A percentile compares a stretch with the other conserved stretches of the same genome.
Evolutionary conservation across 768 basidiomycete species (phyloP).

Genomic region (Podaxis sp.): DNA sequence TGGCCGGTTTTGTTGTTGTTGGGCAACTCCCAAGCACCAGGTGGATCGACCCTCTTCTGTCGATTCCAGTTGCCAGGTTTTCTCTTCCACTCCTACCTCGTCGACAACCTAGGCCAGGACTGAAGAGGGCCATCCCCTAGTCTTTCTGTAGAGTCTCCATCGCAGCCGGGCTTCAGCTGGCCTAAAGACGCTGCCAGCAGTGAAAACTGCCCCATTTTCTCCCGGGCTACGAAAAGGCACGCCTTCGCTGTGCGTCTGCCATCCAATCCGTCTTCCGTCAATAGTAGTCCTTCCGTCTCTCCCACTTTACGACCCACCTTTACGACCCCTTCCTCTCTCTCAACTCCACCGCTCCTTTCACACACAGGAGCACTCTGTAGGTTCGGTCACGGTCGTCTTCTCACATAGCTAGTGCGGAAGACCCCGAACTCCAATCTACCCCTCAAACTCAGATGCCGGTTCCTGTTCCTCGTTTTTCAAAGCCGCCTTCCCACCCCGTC

Average conservation of each 20-base stretch:
- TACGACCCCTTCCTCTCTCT: slow-evolving; percentile 57
- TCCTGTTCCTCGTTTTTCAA: slow-evolving; percentile 67
- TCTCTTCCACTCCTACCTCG: slow-evolving; percentile 29
- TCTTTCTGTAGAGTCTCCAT: slow-evolving; percentile 22
- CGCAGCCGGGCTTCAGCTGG: slow-evolving; percentile 31
- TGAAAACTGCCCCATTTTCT: slow-evolving; percentile 28
- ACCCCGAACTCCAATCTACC: slow-evolving; percentile 41
- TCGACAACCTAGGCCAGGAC: slow-evolving; percentile 42
- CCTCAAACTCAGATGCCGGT: slow-evolving; percentile 77
- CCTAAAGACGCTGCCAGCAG: slow-evolving; percentile 16
- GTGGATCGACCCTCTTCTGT: slow-evolving; percentile 52
- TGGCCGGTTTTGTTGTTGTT: slow-evolving; percentile 23
- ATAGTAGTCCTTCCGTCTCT: slow-evolving; percentile 35
- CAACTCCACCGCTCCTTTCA: slow-evolving; percentile 36
- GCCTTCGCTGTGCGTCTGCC: slow-evolving; percentile 94
- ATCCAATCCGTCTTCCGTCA: slow-evolving; percentile 31
- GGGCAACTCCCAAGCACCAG: slow-evolving; percentile 36
- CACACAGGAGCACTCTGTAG: slow-evolving; percentile 40
- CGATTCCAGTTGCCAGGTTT: slow-evolving; percentile 49
- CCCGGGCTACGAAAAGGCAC: slow-evolving; percentile 65
- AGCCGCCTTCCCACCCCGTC: slow-evolving; percentile 62
- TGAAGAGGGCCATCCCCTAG: slow-evolving; percentile 41
- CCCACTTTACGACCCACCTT: slow-evolving; percentile 62
- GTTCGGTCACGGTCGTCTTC: slow-evolving; percentile 41
- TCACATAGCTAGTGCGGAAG: slow-evolving; percentile 43